Conservation (phyloP, 768 basidiomycete genomes). For the Tricholoma hemisulphureum region DNA sequence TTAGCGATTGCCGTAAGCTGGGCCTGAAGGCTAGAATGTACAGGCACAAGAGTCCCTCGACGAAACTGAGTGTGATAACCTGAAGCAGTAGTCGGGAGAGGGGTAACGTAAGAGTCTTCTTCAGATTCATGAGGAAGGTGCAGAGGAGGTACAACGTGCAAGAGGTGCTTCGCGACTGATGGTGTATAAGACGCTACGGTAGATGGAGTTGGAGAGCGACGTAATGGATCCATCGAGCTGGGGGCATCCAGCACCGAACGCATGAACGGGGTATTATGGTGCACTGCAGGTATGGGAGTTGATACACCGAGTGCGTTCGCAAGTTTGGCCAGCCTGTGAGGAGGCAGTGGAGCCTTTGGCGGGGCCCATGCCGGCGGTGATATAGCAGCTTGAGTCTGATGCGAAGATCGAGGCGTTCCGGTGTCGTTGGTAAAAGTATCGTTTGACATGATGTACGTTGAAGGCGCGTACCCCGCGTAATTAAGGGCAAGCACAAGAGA, state of each 20-base stretch:
- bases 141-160: conserved; percentile 81
- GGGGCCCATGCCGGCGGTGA: conserved; percentile 53
- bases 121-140: conserved; percentile 67
- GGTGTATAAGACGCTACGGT: conserved; percentile 38
- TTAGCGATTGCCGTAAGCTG: conserved; percentile 87
- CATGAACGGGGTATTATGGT: conserved; percentile 29
- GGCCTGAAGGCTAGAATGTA: conserved; percentile 78
- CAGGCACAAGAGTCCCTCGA: conserved; percentile 82
- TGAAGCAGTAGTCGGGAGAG: conserved; percentile 56
- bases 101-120: conserved; percentile 45
- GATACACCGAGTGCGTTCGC: conserved; percentile 85
- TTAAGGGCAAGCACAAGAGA: not conserved
- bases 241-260: conserved; percentile 36
- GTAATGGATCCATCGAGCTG: conserved; percentile 32
- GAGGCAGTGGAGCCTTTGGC: conserved; percentile 70
- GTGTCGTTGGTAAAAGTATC: conserved; percentile 18
- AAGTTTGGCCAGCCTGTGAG: conserved; percentile 75
- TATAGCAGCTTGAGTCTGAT: conserved; percentile 26
- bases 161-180: conserved; percentile 63
- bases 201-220: conserved; percentile 54
- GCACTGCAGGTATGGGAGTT: conserved; percentile 62
- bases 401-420: conserved; percentile 24
- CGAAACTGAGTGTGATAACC: conserved; percentile 80
- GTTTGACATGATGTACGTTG: conserved; percentile 23
- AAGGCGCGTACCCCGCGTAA: not conserved